Conservation (phyloP, 179 eudicot genomes). For the Silene coronaria region DNA sequence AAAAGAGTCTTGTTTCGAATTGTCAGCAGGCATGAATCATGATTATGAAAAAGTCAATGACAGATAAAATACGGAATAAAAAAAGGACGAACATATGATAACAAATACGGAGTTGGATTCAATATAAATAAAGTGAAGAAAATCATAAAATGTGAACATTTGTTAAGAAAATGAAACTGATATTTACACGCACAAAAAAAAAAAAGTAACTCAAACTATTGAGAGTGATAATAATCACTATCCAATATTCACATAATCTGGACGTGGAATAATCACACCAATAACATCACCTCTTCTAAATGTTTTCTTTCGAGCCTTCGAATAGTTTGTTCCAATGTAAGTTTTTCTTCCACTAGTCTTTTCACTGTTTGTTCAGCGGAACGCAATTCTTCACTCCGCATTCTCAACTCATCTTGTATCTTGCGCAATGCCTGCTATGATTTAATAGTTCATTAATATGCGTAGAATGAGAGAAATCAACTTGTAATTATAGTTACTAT, state of each 20-base stretch:
- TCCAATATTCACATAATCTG: neutral
- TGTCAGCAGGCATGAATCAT: neutral
- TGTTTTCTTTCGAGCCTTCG: constrained; percentile 57
- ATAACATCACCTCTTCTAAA: constrained; percentile 45
- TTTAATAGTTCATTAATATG: constrained; percentile 11
- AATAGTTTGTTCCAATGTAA: constrained; percentile 60
- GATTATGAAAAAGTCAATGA: neutral
- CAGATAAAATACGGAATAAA: neutral
- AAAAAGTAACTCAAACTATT: neutral
- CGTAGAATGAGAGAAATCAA: constrained; percentile 10
- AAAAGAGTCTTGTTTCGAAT: neutral
- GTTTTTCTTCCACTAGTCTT: constrained; percentile 55
- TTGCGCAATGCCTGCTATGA: constrained; percentile 48
- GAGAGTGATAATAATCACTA: neutral
- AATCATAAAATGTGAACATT: neutral
- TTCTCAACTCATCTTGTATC: constrained; percentile 63
- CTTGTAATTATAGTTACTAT: neutral
- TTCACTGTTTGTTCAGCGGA: constrained; percentile 64
- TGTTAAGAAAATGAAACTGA: neutral
- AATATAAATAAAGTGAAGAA: neutral
- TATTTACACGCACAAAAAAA: neutral
- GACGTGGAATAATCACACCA: constrained; percentile 2
- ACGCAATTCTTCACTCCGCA: constrained; percentile 60
- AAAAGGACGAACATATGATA: neutral
- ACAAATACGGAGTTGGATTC: neutral